phyloP scores from a whole-genome alignment of 2,329 filamentous ascomycete species.

The Aspergillus puulaauensis region DNA sequence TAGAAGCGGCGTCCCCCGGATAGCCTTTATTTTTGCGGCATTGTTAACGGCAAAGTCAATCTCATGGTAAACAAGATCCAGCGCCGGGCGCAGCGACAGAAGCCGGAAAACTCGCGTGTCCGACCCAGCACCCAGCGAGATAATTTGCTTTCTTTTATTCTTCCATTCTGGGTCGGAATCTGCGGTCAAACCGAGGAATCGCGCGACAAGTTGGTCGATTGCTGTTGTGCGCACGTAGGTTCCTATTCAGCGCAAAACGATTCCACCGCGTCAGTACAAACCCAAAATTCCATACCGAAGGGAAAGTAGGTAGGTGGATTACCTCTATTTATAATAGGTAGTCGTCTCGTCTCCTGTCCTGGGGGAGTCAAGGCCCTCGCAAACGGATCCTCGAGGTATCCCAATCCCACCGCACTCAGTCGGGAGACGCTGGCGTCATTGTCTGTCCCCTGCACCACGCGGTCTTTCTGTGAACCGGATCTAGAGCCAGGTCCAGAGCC shows the following conservation, averaged over 20 bases:
- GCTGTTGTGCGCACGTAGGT: conserved; percentile 89
- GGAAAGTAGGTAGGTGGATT: not conserved
- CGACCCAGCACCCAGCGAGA: conserved; percentile 90
- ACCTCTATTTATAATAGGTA: conserved; percentile 96
- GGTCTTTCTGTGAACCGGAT: conserved; percentile 56
- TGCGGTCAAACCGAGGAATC: conserved; percentile 59
- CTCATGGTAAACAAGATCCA: conserved; percentile 76
- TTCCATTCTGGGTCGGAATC: conserved; percentile 2
- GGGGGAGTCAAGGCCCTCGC: conserved; percentile 66
- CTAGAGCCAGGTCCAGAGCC: conserved; percentile 26
- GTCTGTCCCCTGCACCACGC: conserved; percentile 83
- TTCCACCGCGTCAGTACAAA: not conserved
- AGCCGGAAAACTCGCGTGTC: conserved; percentile 86
- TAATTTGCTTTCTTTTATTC: conserved; percentile 62
- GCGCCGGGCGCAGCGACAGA: conserved; percentile 49
- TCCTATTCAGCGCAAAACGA: conserved; percentile 50
- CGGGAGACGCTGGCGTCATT: conserved; percentile 86
- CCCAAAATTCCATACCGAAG: not conserved
- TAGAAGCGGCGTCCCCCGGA: conserved; percentile 33
- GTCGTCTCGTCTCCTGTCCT: conserved; percentile 56
- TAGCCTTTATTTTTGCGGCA: conserved; percentile 59
- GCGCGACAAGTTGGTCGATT: conserved; percentile 73
- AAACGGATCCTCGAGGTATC: conserved; percentile 82
- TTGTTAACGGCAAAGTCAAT: conserved; percentile 81
- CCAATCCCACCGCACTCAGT: conserved; percentile 80